Percentiles rank a stretch among this genome's conserved stretches.
phyloP scores from a whole-genome alignment of 176 grass and related monocot genomes.

The Thinopyrum elongatum region DNA sequence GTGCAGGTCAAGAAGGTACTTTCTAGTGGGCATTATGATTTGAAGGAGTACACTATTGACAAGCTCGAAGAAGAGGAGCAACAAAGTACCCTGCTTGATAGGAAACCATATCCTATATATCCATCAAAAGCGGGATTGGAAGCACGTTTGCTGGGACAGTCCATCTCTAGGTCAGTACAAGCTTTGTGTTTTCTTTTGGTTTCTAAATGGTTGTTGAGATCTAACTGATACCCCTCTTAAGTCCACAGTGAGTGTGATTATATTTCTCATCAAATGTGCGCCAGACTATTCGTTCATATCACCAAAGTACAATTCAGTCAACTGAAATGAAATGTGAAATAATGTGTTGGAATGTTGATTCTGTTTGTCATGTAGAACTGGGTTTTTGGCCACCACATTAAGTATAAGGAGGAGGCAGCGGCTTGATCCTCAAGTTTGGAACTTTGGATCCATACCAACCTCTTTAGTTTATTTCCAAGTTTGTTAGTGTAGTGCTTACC shows the following conservation, averaged over 20 bases:
- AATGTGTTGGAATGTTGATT: neutral
- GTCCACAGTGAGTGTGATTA: neutral
- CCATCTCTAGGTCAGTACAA: conserved; percentile 70
- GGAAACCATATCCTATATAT: conserved; percentile 84
- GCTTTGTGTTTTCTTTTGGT: neutral
- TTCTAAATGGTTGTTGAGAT: conserved; percentile 1
- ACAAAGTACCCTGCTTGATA: conserved; percentile 46
- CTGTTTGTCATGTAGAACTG: conserved; percentile 1
- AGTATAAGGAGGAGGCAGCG: neutral
- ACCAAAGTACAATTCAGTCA: neutral
- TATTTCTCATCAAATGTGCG: conserved; percentile 15
- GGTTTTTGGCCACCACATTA: conserved; percentile 4
- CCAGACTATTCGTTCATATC: neutral
- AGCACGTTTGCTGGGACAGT: conserved; percentile 45
- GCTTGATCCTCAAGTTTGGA: conserved; percentile 4
- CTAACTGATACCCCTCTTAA: neutral
- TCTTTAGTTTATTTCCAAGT: conserved; percentile 12
- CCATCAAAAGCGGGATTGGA: conserved; percentile 85
- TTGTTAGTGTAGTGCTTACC: neutral
- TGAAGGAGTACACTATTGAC: conserved; percentile 74
- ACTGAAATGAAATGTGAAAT: conserved; percentile 20
- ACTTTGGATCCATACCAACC: neutral
- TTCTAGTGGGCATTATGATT: conserved; percentile 66
- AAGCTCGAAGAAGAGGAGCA: conserved; percentile 62
- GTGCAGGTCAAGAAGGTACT: conserved; percentile 64